Evolutionary conservation across 768 basidiomycete species (phyloP).

Genomic region (Chalciporus piperatus): DNA sequence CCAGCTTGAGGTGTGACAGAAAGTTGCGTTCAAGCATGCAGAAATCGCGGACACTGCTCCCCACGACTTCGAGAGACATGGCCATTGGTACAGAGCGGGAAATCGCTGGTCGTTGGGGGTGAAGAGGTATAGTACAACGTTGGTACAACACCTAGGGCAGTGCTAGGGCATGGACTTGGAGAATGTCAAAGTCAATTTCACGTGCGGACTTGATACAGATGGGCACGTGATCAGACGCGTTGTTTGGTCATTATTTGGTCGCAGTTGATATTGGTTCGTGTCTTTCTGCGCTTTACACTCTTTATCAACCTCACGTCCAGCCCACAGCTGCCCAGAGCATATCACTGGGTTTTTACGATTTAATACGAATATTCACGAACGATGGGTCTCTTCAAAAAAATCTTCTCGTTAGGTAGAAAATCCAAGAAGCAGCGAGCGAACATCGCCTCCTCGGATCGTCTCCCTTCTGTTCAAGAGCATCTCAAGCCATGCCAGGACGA

Average conservation of each 20-base stretch:
- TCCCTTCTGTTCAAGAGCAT: constrained; percentile 22
- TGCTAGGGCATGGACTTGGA: neutral
- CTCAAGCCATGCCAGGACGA: constrained; percentile 31
- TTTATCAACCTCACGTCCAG: constrained; percentile 22
- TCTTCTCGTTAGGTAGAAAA: constrained; percentile 69
- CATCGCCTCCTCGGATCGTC: constrained; percentile 27
- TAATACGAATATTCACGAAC: constrained; percentile 21
- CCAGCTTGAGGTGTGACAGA: constrained; percentile 65
- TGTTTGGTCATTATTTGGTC: constrained; percentile 43
- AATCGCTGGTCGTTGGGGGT: neutral
- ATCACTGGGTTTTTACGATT: constrained; percentile 23
- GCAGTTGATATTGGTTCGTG: constrained; percentile 30
- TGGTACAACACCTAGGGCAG: too few relatives aligned
- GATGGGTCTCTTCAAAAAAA: constrained; percentile 71
- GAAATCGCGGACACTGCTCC: constrained; percentile 69
- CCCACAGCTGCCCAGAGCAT: constrained; percentile 15
- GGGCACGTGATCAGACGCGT: constrained; percentile 24
- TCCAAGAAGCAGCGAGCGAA: constrained; percentile 42
- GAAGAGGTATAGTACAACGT: neutral
- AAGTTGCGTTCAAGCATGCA: constrained; percentile 79
- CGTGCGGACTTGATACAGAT: constrained; percentile 18
- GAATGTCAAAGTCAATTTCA: constrained; percentile 10
- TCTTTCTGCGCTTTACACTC: constrained; percentile 17
- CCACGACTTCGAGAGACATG: constrained; percentile 42
- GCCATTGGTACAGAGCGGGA: constrained; percentile 5